Evolutionary conservation across 345 rosid genomes (phyloP).

Genomic region (Draba incana): DNA sequence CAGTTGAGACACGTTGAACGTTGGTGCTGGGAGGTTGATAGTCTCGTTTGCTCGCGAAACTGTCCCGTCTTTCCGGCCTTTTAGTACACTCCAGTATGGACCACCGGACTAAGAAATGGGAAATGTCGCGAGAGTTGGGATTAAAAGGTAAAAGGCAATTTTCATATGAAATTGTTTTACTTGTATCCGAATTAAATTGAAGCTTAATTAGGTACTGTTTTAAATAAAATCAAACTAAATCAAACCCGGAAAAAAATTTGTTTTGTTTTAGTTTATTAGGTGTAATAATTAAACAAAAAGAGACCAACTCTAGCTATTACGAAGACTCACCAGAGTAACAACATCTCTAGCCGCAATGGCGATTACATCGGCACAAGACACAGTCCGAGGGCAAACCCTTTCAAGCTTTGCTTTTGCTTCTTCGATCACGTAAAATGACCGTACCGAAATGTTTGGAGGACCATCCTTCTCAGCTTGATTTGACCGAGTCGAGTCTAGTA

Average conservation of each 20-base stretch:
- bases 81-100: conserved; percentile 64
- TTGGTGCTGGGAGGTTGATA: conserved; percentile 69
- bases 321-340: conserved; percentile 38
- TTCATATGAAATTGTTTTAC: no score
- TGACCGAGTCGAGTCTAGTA: conserved; percentile 61
- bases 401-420: conserved; percentile 77
- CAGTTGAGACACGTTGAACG: conserved; percentile 64
- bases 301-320: no score
- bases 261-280: no score
- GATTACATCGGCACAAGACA: conserved; percentile 76
- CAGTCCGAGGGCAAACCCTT: conserved; percentile 59
- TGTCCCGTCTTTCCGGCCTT: conserved; percentile 86
- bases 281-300: no score
- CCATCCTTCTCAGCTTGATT: conserved; percentile 90
- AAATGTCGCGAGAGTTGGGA: background rate
- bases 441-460: conserved; percentile 74
- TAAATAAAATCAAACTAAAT: no score
- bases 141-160: background rate
- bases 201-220: no score
- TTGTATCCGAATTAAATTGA: no score
- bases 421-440: conserved; percentile 78
- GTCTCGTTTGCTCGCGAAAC: conserved; percentile 68
- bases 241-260: no score
- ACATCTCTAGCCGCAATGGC: conserved; percentile 84
- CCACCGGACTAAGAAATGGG: conserved; percentile 66